Conservation (phyloP, 2,329 filamentous ascomycete species). For the Aspergillus piperis region DNA sequence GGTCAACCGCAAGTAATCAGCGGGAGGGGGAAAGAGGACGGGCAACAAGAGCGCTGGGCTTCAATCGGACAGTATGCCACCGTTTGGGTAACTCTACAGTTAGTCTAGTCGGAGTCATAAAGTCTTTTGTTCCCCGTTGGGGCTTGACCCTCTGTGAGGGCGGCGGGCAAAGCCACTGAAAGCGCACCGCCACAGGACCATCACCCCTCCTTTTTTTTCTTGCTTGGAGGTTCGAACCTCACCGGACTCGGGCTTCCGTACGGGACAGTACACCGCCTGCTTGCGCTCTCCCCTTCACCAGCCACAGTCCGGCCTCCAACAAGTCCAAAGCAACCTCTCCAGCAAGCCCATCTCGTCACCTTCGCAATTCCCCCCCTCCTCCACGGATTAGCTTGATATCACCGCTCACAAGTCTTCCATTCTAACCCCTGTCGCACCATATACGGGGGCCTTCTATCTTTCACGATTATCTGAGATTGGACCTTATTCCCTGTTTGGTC, state of each 20-base stretch:
- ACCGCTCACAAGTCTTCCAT: slow-evolving; percentile 11
- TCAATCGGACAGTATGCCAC: background rate
- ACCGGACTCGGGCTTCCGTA: background rate
- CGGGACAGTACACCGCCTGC: slow-evolving; percentile 1
- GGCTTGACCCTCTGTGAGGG: slow-evolving; percentile 23
- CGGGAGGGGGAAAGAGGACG: background rate
- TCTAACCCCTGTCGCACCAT: background rate
- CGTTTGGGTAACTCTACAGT: slow-evolving; percentile 4
- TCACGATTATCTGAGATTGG: slow-evolving; percentile 12
- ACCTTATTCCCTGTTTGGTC: slow-evolving; percentile 5
- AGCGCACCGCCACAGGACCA: slow-evolving; percentile 32
- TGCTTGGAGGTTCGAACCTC: background rate
- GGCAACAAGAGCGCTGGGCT: background rate
- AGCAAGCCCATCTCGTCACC: slow-evolving; percentile 15
- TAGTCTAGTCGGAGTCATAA: slow-evolving; percentile 6
- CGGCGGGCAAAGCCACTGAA: slow-evolving; percentile 23
- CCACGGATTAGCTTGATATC: slow-evolving; percentile 7
- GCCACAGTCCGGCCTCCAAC: slow-evolving; percentile 25
- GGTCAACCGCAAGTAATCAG: background rate
- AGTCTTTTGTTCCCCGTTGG: slow-evolving; percentile 21
- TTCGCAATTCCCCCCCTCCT: slow-evolving; percentile 19
- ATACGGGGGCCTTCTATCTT: slow-evolving; percentile 6
- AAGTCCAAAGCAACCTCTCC: slow-evolving; percentile 11
- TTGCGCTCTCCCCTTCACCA: slow-evolving; percentile 21
- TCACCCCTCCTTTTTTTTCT: slow-evolving; percentile 24